phyloP scores from a whole-genome alignment of 1,284 basidiomycete species.

The Boletus mariae region DNA sequence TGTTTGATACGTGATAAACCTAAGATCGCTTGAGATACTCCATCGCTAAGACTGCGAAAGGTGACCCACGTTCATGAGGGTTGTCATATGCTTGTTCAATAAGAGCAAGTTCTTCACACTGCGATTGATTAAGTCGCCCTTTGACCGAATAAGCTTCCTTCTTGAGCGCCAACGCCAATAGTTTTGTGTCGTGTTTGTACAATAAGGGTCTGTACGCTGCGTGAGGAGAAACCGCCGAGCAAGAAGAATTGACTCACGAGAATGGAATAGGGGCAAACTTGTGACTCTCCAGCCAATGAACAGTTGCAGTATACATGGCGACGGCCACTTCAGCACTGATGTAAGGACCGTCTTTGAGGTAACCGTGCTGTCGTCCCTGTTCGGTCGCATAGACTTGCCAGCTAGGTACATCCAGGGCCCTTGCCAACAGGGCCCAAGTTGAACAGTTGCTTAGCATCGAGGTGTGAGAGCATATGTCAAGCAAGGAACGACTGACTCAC shows the following conservation, averaged over 20 bases:
- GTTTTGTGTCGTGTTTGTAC: constrained; percentile 97
- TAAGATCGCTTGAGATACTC: constrained; percentile 24
- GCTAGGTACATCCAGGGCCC: too few relatives aligned
- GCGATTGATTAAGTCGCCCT: constrained; percentile 91
- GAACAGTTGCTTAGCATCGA: too few relatives aligned
- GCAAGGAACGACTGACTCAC: too few relatives aligned
- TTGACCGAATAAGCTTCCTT: constrained; percentile 98
- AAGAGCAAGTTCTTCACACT: constrained; percentile 92
- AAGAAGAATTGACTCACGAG: constrained; percentile 54
- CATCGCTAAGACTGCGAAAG: background rate
- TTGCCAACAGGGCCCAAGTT: too few relatives aligned
- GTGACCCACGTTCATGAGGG: constrained; percentile 74
- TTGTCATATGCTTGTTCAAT: constrained; percentile 98
- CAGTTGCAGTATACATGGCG: constrained; percentile 96
- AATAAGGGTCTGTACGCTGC: constrained; percentile 68
- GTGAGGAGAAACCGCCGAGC: background rate
- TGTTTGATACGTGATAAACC: constrained; percentile 95
- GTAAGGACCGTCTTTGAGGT: constrained; percentile 86
- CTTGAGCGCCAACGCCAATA: constrained; percentile 91
- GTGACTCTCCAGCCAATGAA: constrained; percentile 95
- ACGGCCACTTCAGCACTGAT: constrained; percentile 91
- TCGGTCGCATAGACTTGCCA: constrained; percentile 39
- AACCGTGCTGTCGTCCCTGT: constrained; percentile 95
- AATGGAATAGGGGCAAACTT: constrained; percentile 98
- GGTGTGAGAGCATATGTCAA: too few relatives aligned